phyloP scores from a whole-genome alignment of 2,329 filamentous ascomycete genomes.

The Mycosphaerella sp. region DNA sequence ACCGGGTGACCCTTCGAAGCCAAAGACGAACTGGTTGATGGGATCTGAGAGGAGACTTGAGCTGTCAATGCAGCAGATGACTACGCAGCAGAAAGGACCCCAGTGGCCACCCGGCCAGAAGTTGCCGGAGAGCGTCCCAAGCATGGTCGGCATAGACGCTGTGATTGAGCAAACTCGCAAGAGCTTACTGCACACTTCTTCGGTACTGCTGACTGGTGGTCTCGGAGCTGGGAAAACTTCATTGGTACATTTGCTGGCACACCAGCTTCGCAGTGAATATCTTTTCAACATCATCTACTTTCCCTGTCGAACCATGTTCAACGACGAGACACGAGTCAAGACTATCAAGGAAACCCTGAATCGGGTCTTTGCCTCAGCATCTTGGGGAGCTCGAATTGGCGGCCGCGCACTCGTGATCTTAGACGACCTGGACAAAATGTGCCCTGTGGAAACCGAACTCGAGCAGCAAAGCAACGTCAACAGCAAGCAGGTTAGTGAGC shows the following conservation, averaged over 20 bases:
- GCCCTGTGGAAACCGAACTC: conserved; percentile 87
- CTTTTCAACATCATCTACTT: conserved; percentile 83
- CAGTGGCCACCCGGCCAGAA: conserved; percentile 50
- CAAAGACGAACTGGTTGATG: conserved; percentile 60
- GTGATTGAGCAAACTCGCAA: conserved; percentile 66
- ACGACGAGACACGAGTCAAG: conserved; percentile 81
- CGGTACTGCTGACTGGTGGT: conserved; percentile 80
- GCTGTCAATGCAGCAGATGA: conserved; percentile 69
- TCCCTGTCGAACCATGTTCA: conserved; percentile 77
- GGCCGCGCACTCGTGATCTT: conserved; percentile 79
- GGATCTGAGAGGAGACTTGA: conserved; percentile 68
- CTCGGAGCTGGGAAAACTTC: conserved; percentile 87
- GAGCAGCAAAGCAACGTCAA: conserved; percentile 91
- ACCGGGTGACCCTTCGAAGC: conserved; percentile 42
- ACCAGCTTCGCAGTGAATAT: conserved; percentile 63
- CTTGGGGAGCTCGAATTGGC: conserved; percentile 83
- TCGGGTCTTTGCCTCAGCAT: conserved; percentile 78
- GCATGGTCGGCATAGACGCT: conserved; percentile 77
- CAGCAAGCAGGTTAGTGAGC: conserved; percentile 86
- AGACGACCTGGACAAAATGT: conserved; percentile 89
- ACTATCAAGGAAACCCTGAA: conserved; percentile 85
- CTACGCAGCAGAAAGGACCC: conserved; percentile 55
- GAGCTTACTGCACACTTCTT: conserved; percentile 78
- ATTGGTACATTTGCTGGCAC: conserved; percentile 68
- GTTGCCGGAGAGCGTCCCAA: conserved; percentile 49